Conservation (phyloP, 345 rosid species). For the Limnanthes douglasii region DNA sequence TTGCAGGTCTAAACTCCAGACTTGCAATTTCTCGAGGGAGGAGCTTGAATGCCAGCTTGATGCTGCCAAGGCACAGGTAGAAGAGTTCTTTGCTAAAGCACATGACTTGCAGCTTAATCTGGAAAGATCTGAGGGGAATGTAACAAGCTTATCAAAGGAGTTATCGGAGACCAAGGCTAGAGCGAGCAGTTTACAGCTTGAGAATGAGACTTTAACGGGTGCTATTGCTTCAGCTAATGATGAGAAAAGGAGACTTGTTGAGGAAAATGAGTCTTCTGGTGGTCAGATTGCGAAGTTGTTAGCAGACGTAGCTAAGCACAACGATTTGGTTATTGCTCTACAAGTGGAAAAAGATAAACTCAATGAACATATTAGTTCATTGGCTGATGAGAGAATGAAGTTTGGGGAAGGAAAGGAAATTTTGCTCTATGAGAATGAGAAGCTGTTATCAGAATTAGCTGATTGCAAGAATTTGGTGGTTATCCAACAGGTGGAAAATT, state of each 20-base stretch:
- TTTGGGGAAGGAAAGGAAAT: slow-evolving; percentile 28
- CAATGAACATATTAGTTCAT: slow-evolving; percentile 21
- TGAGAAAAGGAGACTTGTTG: slow-evolving; percentile 33
- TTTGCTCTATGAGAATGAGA: slow-evolving; percentile 28
- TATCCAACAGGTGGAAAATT: slow-evolving; percentile 35
- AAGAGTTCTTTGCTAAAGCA: slow-evolving; percentile 32
- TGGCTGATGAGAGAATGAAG: slow-evolving; percentile 32
- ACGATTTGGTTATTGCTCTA: slow-evolving; percentile 21
- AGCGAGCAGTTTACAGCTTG: slow-evolving; percentile 31
- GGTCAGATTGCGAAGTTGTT: slow-evolving; percentile 35
- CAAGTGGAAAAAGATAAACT: slow-evolving; percentile 45
- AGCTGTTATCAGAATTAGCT: slow-evolving; percentile 34
- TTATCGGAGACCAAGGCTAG: slow-evolving; percentile 30
- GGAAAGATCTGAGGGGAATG: slow-evolving; percentile 33
- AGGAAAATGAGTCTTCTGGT: slow-evolving; percentile 24
- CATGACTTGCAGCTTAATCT: slow-evolving; percentile 39
- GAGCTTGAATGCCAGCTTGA: slow-evolving; percentile 30
- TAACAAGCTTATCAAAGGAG: slow-evolving; percentile 24
- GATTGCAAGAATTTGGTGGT: slow-evolving; percentile 33
- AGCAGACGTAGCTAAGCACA: slow-evolving; percentile 33
- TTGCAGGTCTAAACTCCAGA: slow-evolving; percentile 43
- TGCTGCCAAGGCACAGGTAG: slow-evolving; percentile 32
- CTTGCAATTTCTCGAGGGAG: slow-evolving; percentile 23
- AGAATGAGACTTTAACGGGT: slow-evolving; percentile 39
- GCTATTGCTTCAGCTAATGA: slow-evolving; percentile 26